phyloP scores from a whole-genome alignment of 768 basidiomycete genomes.

The Kwoniella heveanensis region DNA sequence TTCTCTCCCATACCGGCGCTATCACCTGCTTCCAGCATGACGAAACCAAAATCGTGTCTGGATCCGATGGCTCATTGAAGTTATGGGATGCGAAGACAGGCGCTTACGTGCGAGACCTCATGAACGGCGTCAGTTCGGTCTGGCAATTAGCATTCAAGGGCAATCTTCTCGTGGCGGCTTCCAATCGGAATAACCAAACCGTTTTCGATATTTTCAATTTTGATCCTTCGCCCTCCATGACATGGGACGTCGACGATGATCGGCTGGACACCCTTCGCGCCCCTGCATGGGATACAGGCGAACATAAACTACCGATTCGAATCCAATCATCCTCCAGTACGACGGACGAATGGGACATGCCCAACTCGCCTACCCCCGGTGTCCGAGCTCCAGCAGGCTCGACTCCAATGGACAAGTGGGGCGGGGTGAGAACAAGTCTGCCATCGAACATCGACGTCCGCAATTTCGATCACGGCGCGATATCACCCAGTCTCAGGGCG shows the following conservation, averaged over 20 bases:
- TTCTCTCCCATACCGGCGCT: constrained; percentile 91
- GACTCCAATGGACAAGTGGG: constrained; percentile 11
- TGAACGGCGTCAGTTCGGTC: constrained; percentile 89
- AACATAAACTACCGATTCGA: not conserved
- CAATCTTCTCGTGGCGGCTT: constrained; percentile 87
- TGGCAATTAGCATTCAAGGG: constrained; percentile 98
- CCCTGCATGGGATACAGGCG: constrained; percentile 34
- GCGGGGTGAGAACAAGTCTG: not conserved
- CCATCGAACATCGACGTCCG: not conserved
- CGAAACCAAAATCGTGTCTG: constrained; percentile 93
- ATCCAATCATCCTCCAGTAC: not conserved
- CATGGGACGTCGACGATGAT: constrained; percentile 39
- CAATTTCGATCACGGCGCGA: not conserved
- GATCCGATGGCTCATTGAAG: constrained; percentile 93
- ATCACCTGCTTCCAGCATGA: constrained; percentile 99
- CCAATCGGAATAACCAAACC: constrained; percentile 53
- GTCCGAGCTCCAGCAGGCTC: not conserved
- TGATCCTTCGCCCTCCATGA: constrained; percentile 15
- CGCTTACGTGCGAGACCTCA: constrained; percentile 77
- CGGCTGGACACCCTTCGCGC: constrained; percentile 29
- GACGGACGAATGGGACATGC: not conserved
- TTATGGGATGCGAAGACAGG: constrained; percentile 96
- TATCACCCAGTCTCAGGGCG: not conserved
- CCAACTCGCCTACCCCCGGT: not conserved
- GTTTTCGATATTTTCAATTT: constrained; percentile 58